Conservation (phyloP, 495 filamentous ascomycete genomes). For the Annulohypoxylon maeteangense region DNA sequence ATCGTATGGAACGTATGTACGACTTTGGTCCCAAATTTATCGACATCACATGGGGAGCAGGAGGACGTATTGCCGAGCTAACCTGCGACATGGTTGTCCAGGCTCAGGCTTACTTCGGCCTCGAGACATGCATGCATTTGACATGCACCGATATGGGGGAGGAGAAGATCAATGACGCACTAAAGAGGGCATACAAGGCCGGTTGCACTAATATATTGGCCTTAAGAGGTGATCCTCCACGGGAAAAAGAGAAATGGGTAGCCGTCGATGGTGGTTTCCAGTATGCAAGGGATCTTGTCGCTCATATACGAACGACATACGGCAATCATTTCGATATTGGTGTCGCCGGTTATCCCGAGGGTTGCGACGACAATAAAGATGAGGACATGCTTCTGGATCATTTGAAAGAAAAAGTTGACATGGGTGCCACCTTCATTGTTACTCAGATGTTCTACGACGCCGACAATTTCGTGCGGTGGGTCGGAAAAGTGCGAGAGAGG, state of each 20-base stretch:
- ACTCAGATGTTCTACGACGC: conserved; percentile 99
- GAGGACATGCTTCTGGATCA: conserved; percentile 87
- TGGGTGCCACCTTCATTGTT: conserved; percentile 90
- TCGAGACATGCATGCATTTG: conserved; percentile 99
- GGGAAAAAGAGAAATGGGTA: conserved; percentile 94
- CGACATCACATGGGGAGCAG: conserved; percentile 98
- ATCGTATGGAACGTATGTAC: conserved; percentile 99
- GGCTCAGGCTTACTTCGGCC: conserved; percentile 93
- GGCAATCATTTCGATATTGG: conserved; percentile 98
- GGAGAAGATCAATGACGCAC: conserved; percentile 87
- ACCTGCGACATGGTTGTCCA: conserved; percentile 98
- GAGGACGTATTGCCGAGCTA: conserved; percentile 86
- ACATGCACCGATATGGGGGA: conserved; percentile 98
- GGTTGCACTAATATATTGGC: conserved; percentile 99
- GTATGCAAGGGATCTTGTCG: conserved; percentile 93
- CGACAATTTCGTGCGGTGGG: conserved; percentile 93
- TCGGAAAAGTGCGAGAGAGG: conserved; percentile 79
- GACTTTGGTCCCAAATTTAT: conserved; percentile 92
- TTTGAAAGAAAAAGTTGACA: conserved; percentile 97
- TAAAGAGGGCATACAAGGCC: conserved; percentile 89
- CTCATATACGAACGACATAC: conserved; percentile 89
- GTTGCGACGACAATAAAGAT: conserved; percentile 90
- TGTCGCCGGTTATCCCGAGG: conserved; percentile 97
- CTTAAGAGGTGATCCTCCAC: conserved; percentile 91
- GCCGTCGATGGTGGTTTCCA: conserved; percentile 85